Evolutionary conservation across 768 basidiomycete genomes (phyloP).

Genomic region (Termitomyces sp.): DNA sequence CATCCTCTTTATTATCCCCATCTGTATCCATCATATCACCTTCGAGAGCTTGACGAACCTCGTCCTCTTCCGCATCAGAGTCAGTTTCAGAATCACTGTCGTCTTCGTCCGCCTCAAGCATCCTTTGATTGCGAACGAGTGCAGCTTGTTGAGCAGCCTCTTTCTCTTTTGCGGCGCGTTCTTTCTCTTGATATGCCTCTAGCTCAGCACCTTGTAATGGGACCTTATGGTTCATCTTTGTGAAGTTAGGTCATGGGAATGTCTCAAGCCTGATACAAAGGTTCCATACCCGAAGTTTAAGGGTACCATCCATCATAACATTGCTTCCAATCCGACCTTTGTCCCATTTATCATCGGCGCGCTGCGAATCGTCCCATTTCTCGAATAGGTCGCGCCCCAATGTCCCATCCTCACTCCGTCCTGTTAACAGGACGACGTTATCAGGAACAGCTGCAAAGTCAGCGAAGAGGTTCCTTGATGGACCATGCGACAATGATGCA

Average conservation of each 20-base stretch:
- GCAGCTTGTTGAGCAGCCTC: constrained; percentile 85
- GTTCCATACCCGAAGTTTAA: constrained; percentile 57
- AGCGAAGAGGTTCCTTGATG: constrained; percentile 80
- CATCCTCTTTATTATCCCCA: constrained; percentile 25
- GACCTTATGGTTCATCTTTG: constrained; percentile 82
- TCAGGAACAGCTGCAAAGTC: constrained; percentile 80
- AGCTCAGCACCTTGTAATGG: constrained; percentile 87
- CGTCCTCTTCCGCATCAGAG: constrained; percentile 58
- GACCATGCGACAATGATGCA: constrained; percentile 87
- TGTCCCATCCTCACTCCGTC: constrained; percentile 73
- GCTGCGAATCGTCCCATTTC: constrained; percentile 80
- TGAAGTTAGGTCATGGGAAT: neutral
- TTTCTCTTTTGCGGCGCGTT: constrained; percentile 73
- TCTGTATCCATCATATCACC: constrained; percentile 43
- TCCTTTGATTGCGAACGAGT: constrained; percentile 73
- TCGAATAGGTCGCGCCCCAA: constrained; percentile 76
- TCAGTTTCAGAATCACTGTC: constrained; percentile 76
- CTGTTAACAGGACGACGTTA: constrained; percentile 85
- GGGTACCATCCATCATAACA: constrained; percentile 70
- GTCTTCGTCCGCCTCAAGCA: constrained; percentile 93
- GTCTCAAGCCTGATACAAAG: neutral
- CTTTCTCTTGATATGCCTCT: constrained; percentile 71
- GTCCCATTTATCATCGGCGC: constrained; percentile 81
- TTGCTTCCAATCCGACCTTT: constrained; percentile 85
- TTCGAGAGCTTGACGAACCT: constrained; percentile 50